Base-by-base conservation (phyloP, 768 basidiomycete species). In the Kwoniella newhampshirensis region DNA sequence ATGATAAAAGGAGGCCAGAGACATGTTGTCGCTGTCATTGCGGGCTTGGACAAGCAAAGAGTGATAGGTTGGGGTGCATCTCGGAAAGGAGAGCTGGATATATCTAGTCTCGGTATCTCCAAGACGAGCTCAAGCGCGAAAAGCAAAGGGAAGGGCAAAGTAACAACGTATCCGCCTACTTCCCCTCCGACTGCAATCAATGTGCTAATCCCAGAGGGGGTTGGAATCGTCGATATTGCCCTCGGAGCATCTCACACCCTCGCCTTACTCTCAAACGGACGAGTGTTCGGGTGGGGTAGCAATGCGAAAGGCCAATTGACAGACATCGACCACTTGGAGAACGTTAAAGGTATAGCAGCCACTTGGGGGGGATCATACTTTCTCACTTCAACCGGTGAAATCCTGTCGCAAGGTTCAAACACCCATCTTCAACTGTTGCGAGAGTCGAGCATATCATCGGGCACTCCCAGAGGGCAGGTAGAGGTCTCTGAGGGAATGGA, bases 1-100 rank as follows among this genome's bases (percentile, higher is more conserved):
- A 73, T 77, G 27, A 67, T 92, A 25, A 73, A 76, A 1, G 78
- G 88, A 2, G 88, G 89, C 2, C 86, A 87, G 35, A 85, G 88
- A 57, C 88, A 94, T 68, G 82, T 86, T 57, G 70, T 90, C 35
- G 81, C 72, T 4, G 77, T 80, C 8, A 57, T 71, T 12, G 42
- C 64, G 21, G 70, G 77, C 48, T 67, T 39, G 1, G 51, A 39
- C n/a, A 28, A 54, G 60, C 18, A 75, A 68, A 48, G 61, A 76
- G 42, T 86, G 4, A 64, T 81, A 12, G 92, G 91, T 6, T 97
- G 93, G 92, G 93, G 92, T 4, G 79, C 85, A 1, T 82, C 84
- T 13, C 80, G 93, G 28, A 90, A 93, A 67, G 90, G 91, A 3
- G 91, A 97, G 70, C 82, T 98, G 1, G 88, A 87, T 17, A 11